phyloP scores from a whole-genome alignment of 106 monocot genomes.

The Acorus calamus region DNA sequence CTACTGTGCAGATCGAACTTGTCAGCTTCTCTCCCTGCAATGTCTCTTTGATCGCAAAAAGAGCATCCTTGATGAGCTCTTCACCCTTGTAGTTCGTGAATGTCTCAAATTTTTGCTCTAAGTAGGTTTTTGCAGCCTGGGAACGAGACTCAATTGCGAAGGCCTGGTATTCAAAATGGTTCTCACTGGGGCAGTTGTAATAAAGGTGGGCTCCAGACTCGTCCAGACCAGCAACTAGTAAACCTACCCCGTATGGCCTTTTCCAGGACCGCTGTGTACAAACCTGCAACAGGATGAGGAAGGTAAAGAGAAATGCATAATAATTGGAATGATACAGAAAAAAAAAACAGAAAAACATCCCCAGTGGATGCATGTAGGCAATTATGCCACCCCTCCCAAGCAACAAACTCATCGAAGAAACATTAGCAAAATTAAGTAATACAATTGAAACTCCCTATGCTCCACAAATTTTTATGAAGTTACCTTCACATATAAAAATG shows the following conservation, averaged over 20 bases:
- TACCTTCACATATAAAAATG: too few relatives aligned
- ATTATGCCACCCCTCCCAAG: too few relatives aligned
- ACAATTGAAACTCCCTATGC: too few relatives aligned
- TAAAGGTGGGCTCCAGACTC: constrained; percentile 91
- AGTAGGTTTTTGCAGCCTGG: constrained; percentile 88
- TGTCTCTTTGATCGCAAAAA: constrained; percentile 90
- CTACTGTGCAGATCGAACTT: constrained; percentile 69
- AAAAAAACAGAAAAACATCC: neutral
- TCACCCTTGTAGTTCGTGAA: constrained; percentile 53
- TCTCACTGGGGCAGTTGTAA: constrained; percentile 93
- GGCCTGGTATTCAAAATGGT: constrained; percentile 94
- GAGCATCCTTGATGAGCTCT: constrained; percentile 77
- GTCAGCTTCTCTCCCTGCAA: constrained; percentile 88
- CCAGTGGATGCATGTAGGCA: too few relatives aligned
- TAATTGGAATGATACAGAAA: neutral
- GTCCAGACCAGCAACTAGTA: constrained; percentile 86
- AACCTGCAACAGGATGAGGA: constrained; percentile 43
- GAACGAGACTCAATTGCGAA: constrained; percentile 93
- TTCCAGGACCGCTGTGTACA: constrained; percentile 98
- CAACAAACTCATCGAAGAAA: too few relatives aligned
- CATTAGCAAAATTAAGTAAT: too few relatives aligned
- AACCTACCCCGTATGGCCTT: constrained; percentile 92
- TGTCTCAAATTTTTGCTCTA: constrained; percentile 50
- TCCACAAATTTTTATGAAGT: too few relatives aligned
- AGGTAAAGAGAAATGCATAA: neutral